These are phyloP conservation scores for Xanthoconium stramineum DNA, from an alignment of 768 basidiomycete genomes.

Conservation along the genomic window DNA sequence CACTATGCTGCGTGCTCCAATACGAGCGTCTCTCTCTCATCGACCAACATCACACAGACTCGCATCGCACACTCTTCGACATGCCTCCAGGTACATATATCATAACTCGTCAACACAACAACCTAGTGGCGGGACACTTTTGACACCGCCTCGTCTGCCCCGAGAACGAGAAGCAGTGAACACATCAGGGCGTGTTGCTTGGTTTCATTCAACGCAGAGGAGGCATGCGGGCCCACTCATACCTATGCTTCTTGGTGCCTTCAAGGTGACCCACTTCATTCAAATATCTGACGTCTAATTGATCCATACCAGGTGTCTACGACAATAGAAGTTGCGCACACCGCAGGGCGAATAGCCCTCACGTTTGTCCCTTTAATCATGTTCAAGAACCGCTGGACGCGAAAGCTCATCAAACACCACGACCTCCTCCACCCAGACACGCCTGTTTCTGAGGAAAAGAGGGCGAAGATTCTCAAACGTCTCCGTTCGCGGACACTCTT, in stretches of 20 bases:
- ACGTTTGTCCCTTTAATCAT: slow-evolving; percentile 72
- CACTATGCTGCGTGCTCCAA: slow-evolving; percentile 48
- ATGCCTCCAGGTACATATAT: not conserved
- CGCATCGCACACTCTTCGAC: not conserved
- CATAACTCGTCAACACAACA: not conserved
- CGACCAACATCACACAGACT: slow-evolving; percentile 1
- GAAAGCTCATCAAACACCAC: slow-evolving; percentile 47
- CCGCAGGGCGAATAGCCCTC: slow-evolving; percentile 65
- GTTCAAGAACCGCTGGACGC: slow-evolving; percentile 53
- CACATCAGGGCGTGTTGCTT: slow-evolving; percentile 7
- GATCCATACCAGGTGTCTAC: slow-evolving; percentile 56
- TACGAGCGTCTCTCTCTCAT: slow-evolving; percentile 5
- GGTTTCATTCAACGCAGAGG: slow-evolving; percentile 41
- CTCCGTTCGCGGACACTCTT: slow-evolving; percentile 49
- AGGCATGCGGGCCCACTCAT: slow-evolving; percentile 38
- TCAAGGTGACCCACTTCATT: slow-evolving; percentile 48
- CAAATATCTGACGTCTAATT: not conserved
- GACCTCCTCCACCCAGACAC: slow-evolving; percentile 36
- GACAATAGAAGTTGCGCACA: slow-evolving; percentile 68
- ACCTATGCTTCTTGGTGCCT: slow-evolving; percentile 52
- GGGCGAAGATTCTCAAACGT: slow-evolving; percentile 42
- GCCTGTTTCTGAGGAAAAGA: slow-evolving; percentile 53
- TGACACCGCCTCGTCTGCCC: not conserved
- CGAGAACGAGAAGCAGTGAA: slow-evolving; percentile 3
- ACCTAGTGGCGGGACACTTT: slow-evolving; percentile 1